Percentiles rank a stretch among this genome's conserved stretches.
Evolutionary conservation across 1,284 basidiomycete genomes (phyloP).

Genomic region (Naganishia liquefaciens): DNA sequence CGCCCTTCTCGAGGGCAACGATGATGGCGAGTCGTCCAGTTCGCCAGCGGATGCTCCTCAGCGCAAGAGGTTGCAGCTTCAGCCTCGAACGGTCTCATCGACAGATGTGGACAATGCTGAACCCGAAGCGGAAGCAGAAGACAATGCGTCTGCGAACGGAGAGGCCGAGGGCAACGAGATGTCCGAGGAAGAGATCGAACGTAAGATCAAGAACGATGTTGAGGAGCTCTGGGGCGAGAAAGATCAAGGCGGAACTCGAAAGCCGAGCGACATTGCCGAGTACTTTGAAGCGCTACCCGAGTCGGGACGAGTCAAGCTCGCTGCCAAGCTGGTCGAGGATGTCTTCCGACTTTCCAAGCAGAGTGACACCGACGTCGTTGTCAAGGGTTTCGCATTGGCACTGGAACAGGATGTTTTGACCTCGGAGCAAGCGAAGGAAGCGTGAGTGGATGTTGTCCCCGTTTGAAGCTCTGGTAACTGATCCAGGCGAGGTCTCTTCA

Average conservation of each 20-base stretch:
- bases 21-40: conserved; percentile 43
- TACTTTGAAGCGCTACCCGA: conserved; percentile 66
- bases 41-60: conserved; percentile 53
- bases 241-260: conserved; percentile 50
- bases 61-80: conserved; percentile 71
- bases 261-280: conserved; percentile 57
- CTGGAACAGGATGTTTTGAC: conserved; percentile 61
- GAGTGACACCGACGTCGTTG: conserved; percentile 76
- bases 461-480: neutral
- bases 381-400: conserved; percentile 58
- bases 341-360: conserved; percentile 84
- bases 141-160: conserved; percentile 58
- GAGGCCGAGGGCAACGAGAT: conserved; percentile 61
- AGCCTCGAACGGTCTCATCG: conserved; percentile 60
- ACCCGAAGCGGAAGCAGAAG: conserved; percentile 59
- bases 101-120: conserved; percentile 47
- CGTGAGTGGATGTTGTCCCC: conserved; percentile 45
- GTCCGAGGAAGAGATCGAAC: conserved; percentile 69
- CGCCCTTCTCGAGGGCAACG: conserved; percentile 64
- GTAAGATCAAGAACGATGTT: conserved; percentile 66
- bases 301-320: conserved; percentile 61
- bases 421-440: conserved; percentile 62
- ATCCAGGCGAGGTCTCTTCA: conserved; percentile 45
- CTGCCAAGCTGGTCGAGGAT: conserved; percentile 80
- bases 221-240: conserved; percentile 57